Evolutionary conservation across 2,329 filamentous ascomycete species (phyloP), one percentile per base, ranked within the genome.

Genomic region (Hypocrella siamensis): DNA sequence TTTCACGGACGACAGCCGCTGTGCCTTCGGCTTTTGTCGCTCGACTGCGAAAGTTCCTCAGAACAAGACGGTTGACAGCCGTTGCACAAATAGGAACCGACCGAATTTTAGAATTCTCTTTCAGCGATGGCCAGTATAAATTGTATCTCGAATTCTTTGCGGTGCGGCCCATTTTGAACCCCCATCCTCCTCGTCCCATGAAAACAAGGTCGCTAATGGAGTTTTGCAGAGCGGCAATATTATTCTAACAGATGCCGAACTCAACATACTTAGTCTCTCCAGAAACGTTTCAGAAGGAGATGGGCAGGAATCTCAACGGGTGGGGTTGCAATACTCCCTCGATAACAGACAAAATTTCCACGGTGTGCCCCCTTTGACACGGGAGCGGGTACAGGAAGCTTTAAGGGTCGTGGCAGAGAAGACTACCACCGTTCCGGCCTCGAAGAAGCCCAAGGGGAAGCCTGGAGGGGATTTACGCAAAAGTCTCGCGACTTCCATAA

Each of bases 81-180:
- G 72, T 98, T 8, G 60, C 66, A 2, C 90, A 98, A 55, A 70
- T 98, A 31, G 90, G 90, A 30, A 94, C 86, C 3, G 90, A 98
- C 53, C 72, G 90, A 32, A 80, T 98, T 38, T 77, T 98, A 32
- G 84, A 96, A 51, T 75, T 98, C 33, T 70, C 80, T 45, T 94
- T 98, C 51, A 92, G 82, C 44, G 85, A 96, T 61, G 90, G 90
- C 9, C 68, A 77, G 43, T 94, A 92, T 50, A 69, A 79, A 26
- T 55, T 98, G 16, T 94, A 84, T 50, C 61, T 98, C 18, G 90
- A 98, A 57, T 98, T 98, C 59, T 98, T 93, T 51, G 88, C 90
- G 1, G 60, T 61, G 45, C 26, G 48, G n/a, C n/a, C n/a, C n/a
- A n/a, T n/a, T n/a, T 34, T 12, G 3, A 10, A 22, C n/a, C 21